Conservation (phyloP, 139 green algal genomes). For the Picochlorum costavermella region DNA sequence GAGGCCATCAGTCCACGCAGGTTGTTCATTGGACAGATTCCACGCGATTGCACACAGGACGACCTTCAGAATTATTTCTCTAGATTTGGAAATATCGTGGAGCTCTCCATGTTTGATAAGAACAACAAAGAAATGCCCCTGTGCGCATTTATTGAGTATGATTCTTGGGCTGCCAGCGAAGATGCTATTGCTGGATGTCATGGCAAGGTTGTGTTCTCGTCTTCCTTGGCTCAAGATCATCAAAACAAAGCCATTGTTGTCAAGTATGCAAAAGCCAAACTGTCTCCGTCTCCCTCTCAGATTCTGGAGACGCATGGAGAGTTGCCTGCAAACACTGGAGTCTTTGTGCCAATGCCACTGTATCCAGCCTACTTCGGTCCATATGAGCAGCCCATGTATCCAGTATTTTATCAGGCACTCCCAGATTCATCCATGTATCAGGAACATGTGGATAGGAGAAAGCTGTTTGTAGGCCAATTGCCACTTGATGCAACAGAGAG, state of each 20-base stretch:
- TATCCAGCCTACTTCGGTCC: no score
- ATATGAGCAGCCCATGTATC: not conserved
- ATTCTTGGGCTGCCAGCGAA: not conserved
- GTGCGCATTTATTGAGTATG: not conserved
- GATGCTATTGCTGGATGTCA: not conserved
- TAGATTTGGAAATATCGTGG: not conserved
- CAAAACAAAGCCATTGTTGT: not conserved
- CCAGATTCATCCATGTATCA: not conserved
- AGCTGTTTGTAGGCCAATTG: slow-evolving; percentile 82
- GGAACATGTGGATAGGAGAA: slow-evolving; percentile 66
- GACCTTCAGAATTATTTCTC: no score
- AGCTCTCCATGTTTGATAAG: not conserved
- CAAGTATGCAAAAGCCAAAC: not conserved
- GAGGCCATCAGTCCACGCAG: not conserved
- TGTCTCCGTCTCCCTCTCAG: no score
- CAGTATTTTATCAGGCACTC: not conserved
- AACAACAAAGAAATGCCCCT: not conserved
- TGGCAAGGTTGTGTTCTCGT: not conserved
- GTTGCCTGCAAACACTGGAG: no score
- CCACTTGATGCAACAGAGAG: slow-evolving; percentile 47
- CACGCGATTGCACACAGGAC: not conserved
- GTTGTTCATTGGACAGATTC: not conserved
- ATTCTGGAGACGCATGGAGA: no score
- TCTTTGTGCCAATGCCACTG: no score
- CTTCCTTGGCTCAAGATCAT: not conserved